Conservation (phyloP, 2,329 filamentous ascomycete species). For the Calonectria hawksworthii region DNA sequence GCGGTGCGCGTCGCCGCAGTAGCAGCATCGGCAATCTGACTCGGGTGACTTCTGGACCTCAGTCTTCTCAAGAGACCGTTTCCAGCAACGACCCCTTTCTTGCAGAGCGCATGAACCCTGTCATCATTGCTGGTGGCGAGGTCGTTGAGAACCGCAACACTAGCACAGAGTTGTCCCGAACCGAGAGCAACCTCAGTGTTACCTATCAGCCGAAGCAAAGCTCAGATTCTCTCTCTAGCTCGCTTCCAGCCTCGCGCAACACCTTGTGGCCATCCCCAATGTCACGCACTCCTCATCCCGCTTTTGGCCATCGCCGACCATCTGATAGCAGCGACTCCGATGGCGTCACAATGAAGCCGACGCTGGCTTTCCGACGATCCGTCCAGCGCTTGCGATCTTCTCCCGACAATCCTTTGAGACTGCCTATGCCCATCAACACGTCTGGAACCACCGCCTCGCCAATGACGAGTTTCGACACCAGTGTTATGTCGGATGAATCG, state of each 20-base stretch:
- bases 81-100: conserved; percentile 69
- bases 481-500: conserved; percentile 71
- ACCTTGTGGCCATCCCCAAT: conserved; percentile 69
- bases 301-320: conserved; percentile 55
- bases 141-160: conserved; percentile 72
- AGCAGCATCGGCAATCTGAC: conserved; percentile 66
- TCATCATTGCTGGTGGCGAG: conserved; percentile 75
- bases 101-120: conserved; percentile 73
- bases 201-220: conserved; percentile 55
- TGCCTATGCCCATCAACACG: conserved; percentile 69
- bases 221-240: conserved; percentile 58
- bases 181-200: conserved; percentile 65
- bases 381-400: conserved; percentile 64
- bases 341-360: conserved; percentile 61
- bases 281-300: conserved; percentile 52
- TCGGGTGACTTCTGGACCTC: conserved; percentile 59
- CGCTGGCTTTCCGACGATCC: conserved; percentile 69
- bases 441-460: conserved; percentile 60
- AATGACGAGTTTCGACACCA: conserved; percentile 70
- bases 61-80: conserved; percentile 67
- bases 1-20: conserved; percentile 73
- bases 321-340: conserved; percentile 72
- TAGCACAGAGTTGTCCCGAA: conserved; percentile 62
- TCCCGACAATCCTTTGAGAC: conserved; percentile 59
- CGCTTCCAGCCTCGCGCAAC: conserved; percentile 56